Conservation (phyloP, 2,329 filamentous ascomycete species). For the Spiromastix sp. region DNA sequence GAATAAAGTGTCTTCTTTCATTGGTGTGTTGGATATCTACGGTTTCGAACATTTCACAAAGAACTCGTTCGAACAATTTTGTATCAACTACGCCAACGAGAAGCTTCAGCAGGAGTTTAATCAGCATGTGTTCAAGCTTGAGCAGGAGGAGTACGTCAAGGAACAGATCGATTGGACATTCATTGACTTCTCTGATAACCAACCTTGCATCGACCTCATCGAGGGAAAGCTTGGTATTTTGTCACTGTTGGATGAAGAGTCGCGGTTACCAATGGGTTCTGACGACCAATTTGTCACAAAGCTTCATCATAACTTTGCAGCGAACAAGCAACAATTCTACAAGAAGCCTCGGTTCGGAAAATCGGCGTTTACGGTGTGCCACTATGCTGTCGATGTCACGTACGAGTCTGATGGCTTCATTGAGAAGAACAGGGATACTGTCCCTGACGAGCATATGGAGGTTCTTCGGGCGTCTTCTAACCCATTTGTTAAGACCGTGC, state of each 20-base stretch:
- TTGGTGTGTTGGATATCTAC: conserved; percentile 98
- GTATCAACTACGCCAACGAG: conserved; percentile 99
- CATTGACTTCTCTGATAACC: conserved; percentile 98
- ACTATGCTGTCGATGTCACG: conserved; percentile 95
- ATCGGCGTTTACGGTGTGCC: conserved; percentile 93
- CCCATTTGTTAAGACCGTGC: conserved; percentile 69
- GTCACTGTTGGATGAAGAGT: conserved; percentile 90
- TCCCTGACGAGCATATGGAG: conserved; percentile 96
- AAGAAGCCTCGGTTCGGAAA: conserved; percentile 98
- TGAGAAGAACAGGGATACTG: conserved; percentile 98
- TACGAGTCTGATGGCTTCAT: conserved; percentile 99
- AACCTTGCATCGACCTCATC: conserved; percentile 96
- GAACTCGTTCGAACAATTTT: conserved; percentile 99
- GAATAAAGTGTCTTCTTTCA: conserved; percentile 75
- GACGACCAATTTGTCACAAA: conserved; percentile 97
- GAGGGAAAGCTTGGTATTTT: conserved; percentile 93
- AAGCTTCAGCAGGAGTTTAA: conserved; percentile 99
- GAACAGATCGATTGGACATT: conserved; percentile 99
- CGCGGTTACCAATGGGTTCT: conserved; percentile 88
- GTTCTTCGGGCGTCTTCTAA: conserved; percentile 78
- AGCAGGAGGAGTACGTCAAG: conserved; percentile 93
- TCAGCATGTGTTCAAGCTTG: conserved; percentile 96
- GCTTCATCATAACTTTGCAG: conserved; percentile 83
- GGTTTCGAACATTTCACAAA: conserved; percentile 99
- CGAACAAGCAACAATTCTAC: conserved; percentile 91